Base-by-base conservation (phyloP, 1,284 basidiomycete species). In the Baeospora myosura region DNA sequence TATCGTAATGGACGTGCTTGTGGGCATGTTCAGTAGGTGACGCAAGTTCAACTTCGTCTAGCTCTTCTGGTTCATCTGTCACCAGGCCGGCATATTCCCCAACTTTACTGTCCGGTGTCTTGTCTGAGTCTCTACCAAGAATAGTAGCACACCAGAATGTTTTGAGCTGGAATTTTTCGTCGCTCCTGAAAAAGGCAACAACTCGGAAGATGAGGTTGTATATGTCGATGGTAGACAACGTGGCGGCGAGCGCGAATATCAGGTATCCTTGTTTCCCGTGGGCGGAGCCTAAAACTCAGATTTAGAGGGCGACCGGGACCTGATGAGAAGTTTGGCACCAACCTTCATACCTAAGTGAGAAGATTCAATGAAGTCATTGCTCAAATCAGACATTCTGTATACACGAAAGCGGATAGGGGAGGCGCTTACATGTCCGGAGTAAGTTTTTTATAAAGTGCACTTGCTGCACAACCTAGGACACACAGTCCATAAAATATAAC, bases 371-470 rank as follows among this genome's bases (percentile, higher is more conserved):
- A 21, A 28, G 29, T 34, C 11, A 34, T 29, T 25, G 31, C 38
- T 33, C 28, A 20, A 41, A 40, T 42, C 36, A 44, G 50, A 40
- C 32, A 18, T 14, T 33, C 8, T 17, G 32, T 11, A 33, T 8
- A 7, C 20, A 11, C 32, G 12, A 17, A 33, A 8, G 7, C 16
- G 32, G 32, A 33, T n/a, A 28, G 26, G 23, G 42, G 50, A 48
- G 43, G 42, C 42, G 68, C 78, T 59, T 65, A 91, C 81, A 89
- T 78, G 59, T 89, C 70, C 1, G 87, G 86, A 1, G 85, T 88
- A 42, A 83, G 59, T 52, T 87, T 87, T 40, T 68, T 69, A 58
- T 90, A 90, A 24, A 86, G 57, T 2, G 69, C 68, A 50, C 78
- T 81, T 18, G 78, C 63, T 6, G 76, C 67, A 50, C 81, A 72